Percentiles rank a stretch among this genome's conserved stretches.
phyloP scores from a whole-genome alignment of 495 filamentous ascomycete species.

The Penicillium silybi region DNA sequence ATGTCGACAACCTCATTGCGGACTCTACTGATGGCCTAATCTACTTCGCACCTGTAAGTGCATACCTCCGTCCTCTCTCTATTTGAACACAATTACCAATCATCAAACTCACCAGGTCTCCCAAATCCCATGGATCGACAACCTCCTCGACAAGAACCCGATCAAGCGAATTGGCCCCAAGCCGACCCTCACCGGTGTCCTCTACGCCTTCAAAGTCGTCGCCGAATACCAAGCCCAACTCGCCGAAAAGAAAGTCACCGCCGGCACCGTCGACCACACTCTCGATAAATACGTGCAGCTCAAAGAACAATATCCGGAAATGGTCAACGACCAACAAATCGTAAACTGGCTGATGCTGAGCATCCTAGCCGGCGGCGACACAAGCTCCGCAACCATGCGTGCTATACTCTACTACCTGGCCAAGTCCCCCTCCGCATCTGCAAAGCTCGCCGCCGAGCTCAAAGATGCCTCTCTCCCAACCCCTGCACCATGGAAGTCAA shows the following conservation, averaged over 20 bases:
- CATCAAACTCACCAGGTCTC: conserved; percentile 21
- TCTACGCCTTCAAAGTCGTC: conserved; percentile 21
- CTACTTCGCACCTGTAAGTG: conserved; percentile 21
- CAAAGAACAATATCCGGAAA: conserved; percentile 15
- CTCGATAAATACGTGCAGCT: conserved; percentile 22
- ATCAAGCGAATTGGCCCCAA: conserved; percentile 27
- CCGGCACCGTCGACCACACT: conserved; percentile 14
- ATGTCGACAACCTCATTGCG: conserved; percentile 31
- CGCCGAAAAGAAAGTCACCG: conserved; percentile 3
- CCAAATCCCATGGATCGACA: conserved; percentile 47
- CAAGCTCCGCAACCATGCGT: conserved; percentile 21
- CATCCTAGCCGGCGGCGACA: conserved; percentile 26
- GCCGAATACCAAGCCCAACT: conserved; percentile 21
- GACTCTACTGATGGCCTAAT: conserved; percentile 17
- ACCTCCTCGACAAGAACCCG: conserved; percentile 46
- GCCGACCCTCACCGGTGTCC: conserved; percentile 18
- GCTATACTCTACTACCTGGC: conserved; percentile 23
- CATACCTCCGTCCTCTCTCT: not conserved
- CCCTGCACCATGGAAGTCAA: conserved; percentile 10
- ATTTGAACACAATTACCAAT: not conserved
- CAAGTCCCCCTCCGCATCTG: conserved; percentile 8
- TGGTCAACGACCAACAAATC: conserved; percentile 22
- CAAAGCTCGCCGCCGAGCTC: conserved; percentile 16
- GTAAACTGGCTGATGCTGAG: conserved; percentile 25
- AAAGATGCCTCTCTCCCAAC: conserved; percentile 6